Evolutionary conservation across 495 filamentous ascomycete genomes (phyloP).

Genomic region (Hypoxylon cercidicola): DNA sequence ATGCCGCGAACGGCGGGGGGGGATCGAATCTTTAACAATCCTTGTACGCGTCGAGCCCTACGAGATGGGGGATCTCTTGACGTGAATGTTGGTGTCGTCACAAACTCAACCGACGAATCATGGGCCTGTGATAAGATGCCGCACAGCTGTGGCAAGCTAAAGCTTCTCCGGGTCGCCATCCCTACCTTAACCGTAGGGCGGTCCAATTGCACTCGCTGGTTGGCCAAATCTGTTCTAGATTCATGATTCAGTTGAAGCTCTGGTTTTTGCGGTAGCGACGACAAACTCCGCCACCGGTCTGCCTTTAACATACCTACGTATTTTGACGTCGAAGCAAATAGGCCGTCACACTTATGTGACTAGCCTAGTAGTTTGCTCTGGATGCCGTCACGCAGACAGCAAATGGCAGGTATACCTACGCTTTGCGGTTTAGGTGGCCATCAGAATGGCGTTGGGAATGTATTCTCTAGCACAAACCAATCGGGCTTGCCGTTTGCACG

Average conservation of each 20-base stretch:
- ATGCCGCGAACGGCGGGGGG: conserved; percentile 35
- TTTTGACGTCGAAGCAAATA: conserved; percentile 16
- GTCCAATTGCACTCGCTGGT: conserved; percentile 9
- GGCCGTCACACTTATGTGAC: background rate
- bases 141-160: conserved; percentile 34
- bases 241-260: conserved; percentile 33
- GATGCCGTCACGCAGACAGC: background rate
- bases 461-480: no score
- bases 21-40: conserved; percentile 5
- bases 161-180: conserved; percentile 37
- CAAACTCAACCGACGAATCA: conserved; percentile 40
- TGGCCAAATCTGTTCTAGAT: conserved; percentile 26
- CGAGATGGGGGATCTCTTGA: conserved; percentile 22
- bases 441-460: no score
- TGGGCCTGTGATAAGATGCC: conserved; percentile 38
- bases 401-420: no score
- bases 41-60: conserved; percentile 16
- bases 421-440: no score
- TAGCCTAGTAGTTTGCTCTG: conserved; percentile 9
- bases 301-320: conserved; percentile 27
- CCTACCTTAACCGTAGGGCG: conserved; percentile 34
- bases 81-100: conserved; percentile 42
- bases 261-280: conserved; percentile 33
- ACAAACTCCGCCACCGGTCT: conserved; percentile 34
- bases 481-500: no score